Evolutionary conservation across 225 moss, liverwort and hornwort genomes (phyloP).

Genomic region (Sphagnum contortum): DNA sequence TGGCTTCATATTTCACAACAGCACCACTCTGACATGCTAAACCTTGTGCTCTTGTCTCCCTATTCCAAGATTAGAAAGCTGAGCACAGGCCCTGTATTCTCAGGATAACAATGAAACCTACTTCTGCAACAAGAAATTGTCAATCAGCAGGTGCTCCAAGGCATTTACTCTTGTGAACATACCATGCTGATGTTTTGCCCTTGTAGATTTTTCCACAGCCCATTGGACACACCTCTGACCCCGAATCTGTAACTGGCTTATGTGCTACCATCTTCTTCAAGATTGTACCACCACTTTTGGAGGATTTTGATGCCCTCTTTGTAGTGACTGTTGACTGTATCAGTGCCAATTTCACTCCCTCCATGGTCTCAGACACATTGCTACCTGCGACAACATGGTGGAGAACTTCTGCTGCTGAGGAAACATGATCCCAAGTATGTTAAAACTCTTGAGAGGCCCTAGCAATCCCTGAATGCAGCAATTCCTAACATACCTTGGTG

Average conservation of each 20-base stretch:
- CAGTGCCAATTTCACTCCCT: background rate
- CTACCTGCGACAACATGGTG: background rate
- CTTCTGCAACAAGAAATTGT: too few species aligned
- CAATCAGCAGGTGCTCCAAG: conserved; percentile 9
- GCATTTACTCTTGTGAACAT: conserved; percentile 7
- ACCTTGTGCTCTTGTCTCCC: too few species aligned
- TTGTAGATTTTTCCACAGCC: conserved; percentile 18
- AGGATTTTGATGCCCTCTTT: background rate
- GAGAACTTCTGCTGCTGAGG: background rate
- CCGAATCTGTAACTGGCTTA: background rate
- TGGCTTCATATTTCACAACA: too few species aligned
- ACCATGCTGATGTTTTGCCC: conserved; percentile 21
- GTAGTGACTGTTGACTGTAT: background rate
- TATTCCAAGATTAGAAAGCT: too few species aligned
- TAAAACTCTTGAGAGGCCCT: too few species aligned
- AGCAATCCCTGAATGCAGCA: too few species aligned
- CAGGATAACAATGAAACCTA: too few species aligned
- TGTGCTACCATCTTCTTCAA: conserved; percentile 1
- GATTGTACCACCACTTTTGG: background rate
- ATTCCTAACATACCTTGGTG: too few species aligned
- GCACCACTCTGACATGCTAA: too few species aligned
- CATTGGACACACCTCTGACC: conserved; percentile 11
- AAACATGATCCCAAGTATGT: too few species aligned
- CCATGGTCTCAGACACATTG: background rate
- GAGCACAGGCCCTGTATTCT: too few species aligned